Percentiles rank a stretch among this genome's conserved stretches.
Evolutionary conservation across 495 filamentous ascomycete genomes (phyloP).

Genomic region (Sordaria brevicollis): DNA sequence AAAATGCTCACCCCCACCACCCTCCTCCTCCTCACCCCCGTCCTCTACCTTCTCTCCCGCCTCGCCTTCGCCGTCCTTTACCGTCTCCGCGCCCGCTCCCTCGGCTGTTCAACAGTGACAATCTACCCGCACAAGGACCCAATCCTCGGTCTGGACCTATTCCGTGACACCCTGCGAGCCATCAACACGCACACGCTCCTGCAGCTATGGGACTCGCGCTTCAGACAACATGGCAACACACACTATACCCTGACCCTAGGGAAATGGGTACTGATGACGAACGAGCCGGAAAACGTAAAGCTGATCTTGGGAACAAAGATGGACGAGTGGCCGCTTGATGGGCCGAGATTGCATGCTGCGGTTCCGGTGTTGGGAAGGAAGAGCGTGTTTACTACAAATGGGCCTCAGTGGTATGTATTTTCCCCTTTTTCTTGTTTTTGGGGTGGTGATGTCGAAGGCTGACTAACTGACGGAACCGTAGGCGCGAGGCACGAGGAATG

Average conservation of each 20-base stretch:
- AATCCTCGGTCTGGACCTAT: conserved; percentile 31
- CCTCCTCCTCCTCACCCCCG: background rate
- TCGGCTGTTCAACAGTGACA: conserved; percentile 12
- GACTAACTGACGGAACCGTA: background rate
- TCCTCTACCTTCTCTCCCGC: conserved; percentile 1
- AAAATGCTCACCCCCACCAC: background rate
- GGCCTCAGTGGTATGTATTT: conserved; percentile 37
- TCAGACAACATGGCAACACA: conserved; percentile 21
- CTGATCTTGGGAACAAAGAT: conserved; percentile 59
- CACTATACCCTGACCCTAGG: conserved; percentile 19
- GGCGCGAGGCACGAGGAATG: conserved; percentile 38
- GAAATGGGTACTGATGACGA: conserved; percentile 37
- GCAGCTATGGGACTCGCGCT: conserved; percentile 8
- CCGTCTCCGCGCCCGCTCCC: background rate
- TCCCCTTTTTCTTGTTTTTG: background rate
- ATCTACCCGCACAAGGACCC: conserved; percentile 31
- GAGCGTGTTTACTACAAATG: conserved; percentile 63
- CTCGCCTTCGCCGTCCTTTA: conserved; percentile 1
- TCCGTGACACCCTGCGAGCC: conserved; percentile 16
- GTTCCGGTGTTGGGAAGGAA: conserved; percentile 27
- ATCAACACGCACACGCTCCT: conserved; percentile 20
- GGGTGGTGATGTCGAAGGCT: background rate
- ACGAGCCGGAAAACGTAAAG: conserved; percentile 67
- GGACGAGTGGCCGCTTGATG: conserved; percentile 40
- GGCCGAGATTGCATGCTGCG: conserved; percentile 18